These are phyloP conservation scores for Marasmius oreades DNA, from an alignment of 1,284 basidiomycete genomes.

Conservation along the genomic window DNA sequence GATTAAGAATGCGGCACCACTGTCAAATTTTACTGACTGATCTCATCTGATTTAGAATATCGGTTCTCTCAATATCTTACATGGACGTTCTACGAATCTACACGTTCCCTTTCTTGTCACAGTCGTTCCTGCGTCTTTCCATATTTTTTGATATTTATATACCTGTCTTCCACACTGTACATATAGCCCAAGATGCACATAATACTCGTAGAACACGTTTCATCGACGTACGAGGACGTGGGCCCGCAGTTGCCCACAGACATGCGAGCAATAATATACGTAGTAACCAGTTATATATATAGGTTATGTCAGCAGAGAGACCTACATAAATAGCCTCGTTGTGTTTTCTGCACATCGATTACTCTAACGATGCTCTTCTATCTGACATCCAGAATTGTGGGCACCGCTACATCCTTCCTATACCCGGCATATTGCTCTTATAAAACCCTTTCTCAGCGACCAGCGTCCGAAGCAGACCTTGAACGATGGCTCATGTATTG, in stretches of 20 bases:
- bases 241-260: no score
- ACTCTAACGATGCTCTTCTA: neutral
- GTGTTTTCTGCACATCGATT: neutral
- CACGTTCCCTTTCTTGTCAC: neutral
- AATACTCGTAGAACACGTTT: no score
- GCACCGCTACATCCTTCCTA: slow-evolving; percentile 29
- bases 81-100: neutral
- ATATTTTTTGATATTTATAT: no score
- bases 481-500: slow-evolving; percentile 91
- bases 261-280: no score
- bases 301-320: neutral
- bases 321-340: neutral
- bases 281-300: no score
- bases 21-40: neutral
- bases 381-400: slow-evolving; percentile 2
- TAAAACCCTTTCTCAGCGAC: slow-evolving; percentile 77
- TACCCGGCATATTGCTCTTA: slow-evolving; percentile 87
- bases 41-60: slow-evolving; percentile 2
- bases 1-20: neutral
- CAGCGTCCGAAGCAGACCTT: slow-evolving; percentile 73
- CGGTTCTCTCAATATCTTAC: neutral
- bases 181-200: no score
- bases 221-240: no score
- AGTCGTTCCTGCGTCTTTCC: no score
- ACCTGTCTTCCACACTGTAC: no score